Base-by-base conservation (phyloP, 176 grass and related monocot species). In the Leersia perrieri region DNA sequence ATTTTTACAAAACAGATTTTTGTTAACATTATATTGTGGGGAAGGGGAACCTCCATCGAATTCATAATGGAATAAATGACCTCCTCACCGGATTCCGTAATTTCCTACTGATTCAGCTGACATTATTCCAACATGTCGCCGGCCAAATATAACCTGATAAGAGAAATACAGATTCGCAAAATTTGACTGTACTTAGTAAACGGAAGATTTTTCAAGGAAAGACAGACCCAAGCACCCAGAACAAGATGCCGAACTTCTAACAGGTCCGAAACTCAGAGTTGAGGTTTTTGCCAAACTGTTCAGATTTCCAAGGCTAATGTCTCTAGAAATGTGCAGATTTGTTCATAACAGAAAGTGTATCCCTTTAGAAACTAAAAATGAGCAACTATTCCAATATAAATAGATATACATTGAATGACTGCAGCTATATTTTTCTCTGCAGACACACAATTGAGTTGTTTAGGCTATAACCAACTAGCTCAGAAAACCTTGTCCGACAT, bases 51-150 rank as follows among this genome's bases (percentile, higher is more conserved):
- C 61, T 16, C 18, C 5, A 80, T 32, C 13, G 71, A 39, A 13
- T 20, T 73, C 9, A 80, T 69, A 64, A 57, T 66, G 76, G 4
- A 72, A 77, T 26, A 49, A 68, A 63, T 51, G 65, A 33, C 15
- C 35, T n/a, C n/a, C 45, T 87, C 84, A 98, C 95, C 87, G 91
- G 81, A 98, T 9, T 68, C 95, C 95, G 1, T 98, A 95, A 66
- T 98, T 95, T 80, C 95, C 95, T 42, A 98, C 73, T 70, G 87
- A 88, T 87, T 98, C 95, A 73, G 95, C 95, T 72, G 92, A 98
- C 95, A 98, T 95, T 38, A 98, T 95, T 27, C 95, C 90, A 45
- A 98, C 92, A 72, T 91, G 90, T 8, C 74, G 81, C 23, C 92
- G 82, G 26, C 94, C 95, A 55, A 79, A 94, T 84, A 98, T 93